phyloP scores from a whole-genome alignment of 257 asterid species.

The Nicotiana tomentosiformis region DNA sequence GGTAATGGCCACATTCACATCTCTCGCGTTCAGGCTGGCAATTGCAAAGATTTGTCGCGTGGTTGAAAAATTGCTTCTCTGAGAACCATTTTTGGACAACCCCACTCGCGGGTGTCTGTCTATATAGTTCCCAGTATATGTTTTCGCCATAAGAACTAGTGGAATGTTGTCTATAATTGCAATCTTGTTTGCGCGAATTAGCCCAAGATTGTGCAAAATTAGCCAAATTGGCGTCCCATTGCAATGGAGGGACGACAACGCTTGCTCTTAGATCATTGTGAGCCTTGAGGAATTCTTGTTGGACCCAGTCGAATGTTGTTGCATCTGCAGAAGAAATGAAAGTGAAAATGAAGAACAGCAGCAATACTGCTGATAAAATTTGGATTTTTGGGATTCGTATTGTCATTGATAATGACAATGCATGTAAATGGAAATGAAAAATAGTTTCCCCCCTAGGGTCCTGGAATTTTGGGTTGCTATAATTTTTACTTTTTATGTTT shows the following conservation, averaged over 20 bases:
- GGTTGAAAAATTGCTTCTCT: slow-evolving; percentile 37
- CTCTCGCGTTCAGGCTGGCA: slow-evolving; percentile 39
- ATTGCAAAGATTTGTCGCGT: slow-evolving; percentile 7
- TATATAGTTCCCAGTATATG: slow-evolving; percentile 48
- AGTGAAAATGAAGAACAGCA: slow-evolving; percentile 4
- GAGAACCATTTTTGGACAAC: slow-evolving; percentile 45
- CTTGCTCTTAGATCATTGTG: slow-evolving; percentile 43
- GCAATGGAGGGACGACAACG: slow-evolving; percentile 33
- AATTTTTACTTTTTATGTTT: neutral
- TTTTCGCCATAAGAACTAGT: slow-evolving; percentile 41
- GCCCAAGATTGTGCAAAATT: too few species aligned
- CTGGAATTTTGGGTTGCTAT: neutral
- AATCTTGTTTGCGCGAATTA: slow-evolving; percentile 15
- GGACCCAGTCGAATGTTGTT: slow-evolving; percentile 28
- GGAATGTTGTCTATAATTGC: slow-evolving; percentile 56
- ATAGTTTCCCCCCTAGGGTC: neutral
- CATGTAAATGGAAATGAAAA: neutral
- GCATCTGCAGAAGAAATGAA: neutral
- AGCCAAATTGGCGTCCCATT: slow-evolving; percentile 30
- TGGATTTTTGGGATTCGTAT: neutral
- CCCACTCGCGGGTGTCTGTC: slow-evolving; percentile 33
- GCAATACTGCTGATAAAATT: neutral
- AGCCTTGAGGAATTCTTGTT: slow-evolving; percentile 34
- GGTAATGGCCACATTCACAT: slow-evolving; percentile 71
- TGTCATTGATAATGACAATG: neutral